Evolutionary conservation across 345 rosid species (phyloP).

Genomic region (Populus deltoides): DNA sequence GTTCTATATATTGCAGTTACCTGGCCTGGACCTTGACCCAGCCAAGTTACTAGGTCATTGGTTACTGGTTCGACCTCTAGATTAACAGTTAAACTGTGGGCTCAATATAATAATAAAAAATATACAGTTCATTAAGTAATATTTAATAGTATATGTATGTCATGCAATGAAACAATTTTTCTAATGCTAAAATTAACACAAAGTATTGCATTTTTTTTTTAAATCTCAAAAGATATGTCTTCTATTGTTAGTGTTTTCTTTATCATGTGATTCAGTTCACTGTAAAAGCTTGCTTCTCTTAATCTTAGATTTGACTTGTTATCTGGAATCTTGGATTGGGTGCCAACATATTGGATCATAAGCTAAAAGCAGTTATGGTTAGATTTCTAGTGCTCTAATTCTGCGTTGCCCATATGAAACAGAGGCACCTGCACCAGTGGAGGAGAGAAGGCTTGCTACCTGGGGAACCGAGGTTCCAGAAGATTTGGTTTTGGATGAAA

Average conservation of each 20-base stretch:
- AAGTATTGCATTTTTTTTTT: no score
- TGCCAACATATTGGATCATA: background rate
- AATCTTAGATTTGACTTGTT: background rate
- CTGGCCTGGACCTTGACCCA: background rate
- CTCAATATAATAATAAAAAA: background rate
- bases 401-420: conserved; percentile 2
- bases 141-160: background rate
- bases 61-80: background rate
- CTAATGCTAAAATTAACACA: no score
- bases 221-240: background rate
- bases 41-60: background rate
- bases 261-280: background rate
- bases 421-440: conserved; percentile 42
- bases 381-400: background rate
- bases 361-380: background rate
- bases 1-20: background rate
- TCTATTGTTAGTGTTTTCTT: background rate
- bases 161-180: background rate
- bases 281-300: background rate
- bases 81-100: background rate
- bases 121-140: background rate
- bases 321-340: background rate
- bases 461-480: conserved; percentile 82
- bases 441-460: conserved; percentile 62
- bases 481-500: conserved; percentile 61